A percentile compares a stretch with the other conserved stretches of the same genome.
Evolutionary conservation across 1,139 yeast genomes (phyloP).

Genomic region (Pichia sp.): DNA sequence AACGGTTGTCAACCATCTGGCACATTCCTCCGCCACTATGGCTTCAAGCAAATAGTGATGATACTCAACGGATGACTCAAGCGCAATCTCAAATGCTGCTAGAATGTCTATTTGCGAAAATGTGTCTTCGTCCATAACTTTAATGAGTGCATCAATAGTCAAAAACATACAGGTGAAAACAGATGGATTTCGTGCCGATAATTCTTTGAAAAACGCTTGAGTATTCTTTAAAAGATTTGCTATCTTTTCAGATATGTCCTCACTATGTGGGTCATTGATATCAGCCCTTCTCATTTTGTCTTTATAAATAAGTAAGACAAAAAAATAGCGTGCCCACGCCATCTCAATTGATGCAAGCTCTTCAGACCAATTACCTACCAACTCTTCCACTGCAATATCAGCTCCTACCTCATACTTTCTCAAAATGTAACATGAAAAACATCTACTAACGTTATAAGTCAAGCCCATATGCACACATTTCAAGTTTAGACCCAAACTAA

Average conservation of each 20-base stretch:
- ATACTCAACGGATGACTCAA: constrained; percentile 36
- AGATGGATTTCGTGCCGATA: constrained; percentile 37
- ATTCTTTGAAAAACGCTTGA: constrained; percentile 32
- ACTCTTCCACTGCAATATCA: constrained; percentile 8
- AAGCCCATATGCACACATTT: not conserved
- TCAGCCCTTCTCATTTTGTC: constrained; percentile 15
- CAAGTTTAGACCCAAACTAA: not conserved
- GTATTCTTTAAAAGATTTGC: constrained; percentile 9
- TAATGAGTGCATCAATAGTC: constrained; percentile 36
- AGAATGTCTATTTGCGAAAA: constrained; percentile 37
- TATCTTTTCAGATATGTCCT: constrained; percentile 1
- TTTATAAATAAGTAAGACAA: constrained; percentile 11
- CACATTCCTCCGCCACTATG: constrained; percentile 43
- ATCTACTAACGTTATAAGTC: constrained; percentile 3
- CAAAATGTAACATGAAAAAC: constrained; percentile 11
- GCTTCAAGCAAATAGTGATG: constrained; percentile 42
- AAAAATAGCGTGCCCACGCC: constrained; percentile 10
- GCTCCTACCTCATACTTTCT: constrained; percentile 15
- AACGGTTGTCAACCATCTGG: constrained; percentile 40
- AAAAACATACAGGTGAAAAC: constrained; percentile 38
- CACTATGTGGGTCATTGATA: constrained; percentile 3
- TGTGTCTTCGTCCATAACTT: constrained; percentile 19
- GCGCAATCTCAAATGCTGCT: constrained; percentile 46
- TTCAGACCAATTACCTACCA: not conserved
- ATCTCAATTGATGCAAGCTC: constrained; percentile 11